phyloP scores from a whole-genome alignment of 805 yeast species.

The Ogataea paradorogensis region DNA sequence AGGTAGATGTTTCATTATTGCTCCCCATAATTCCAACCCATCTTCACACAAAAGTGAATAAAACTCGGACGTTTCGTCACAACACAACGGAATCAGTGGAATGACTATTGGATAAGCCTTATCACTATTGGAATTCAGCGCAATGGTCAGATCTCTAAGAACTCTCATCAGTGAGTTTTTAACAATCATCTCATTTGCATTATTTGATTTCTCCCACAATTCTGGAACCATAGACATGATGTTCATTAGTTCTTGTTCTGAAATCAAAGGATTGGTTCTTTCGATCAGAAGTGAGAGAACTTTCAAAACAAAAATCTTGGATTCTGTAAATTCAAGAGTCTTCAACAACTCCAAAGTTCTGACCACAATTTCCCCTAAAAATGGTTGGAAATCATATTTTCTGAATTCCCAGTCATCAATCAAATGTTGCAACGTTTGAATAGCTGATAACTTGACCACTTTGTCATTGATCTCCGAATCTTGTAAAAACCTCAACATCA shows the following conservation, averaged over 20 bases:
- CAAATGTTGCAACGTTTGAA: conserved; percentile 63
- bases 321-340: conserved; percentile 60
- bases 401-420: conserved; percentile 87
- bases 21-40: conserved; percentile 82
- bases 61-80: conserved; percentile 57
- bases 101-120: conserved; percentile 52
- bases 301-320: conserved; percentile 70
- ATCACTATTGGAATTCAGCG: conserved; percentile 53
- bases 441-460: conserved; percentile 77
- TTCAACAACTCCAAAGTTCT: conserved; percentile 50
- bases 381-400: conserved; percentile 65
- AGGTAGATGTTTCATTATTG: conserved; percentile 63
- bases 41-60: conserved; percentile 72
- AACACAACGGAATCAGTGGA: conserved; percentile 60
- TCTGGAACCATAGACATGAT: conserved; percentile 59
- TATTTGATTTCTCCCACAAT: conserved; percentile 65
- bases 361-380: conserved; percentile 48
- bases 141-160: conserved; percentile 51
- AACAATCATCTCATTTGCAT: conserved; percentile 42
- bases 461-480: conserved; percentile 54
- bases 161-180: conserved; percentile 54
- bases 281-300: conserved; percentile 62
- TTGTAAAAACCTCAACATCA: conserved; percentile 46
- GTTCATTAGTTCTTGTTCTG: conserved; percentile 47
- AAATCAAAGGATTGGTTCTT: conserved; percentile 62